Base-by-base conservation (phyloP, 192 early-diverging fungal genomes). In the Dispira parvispora region DNA sequence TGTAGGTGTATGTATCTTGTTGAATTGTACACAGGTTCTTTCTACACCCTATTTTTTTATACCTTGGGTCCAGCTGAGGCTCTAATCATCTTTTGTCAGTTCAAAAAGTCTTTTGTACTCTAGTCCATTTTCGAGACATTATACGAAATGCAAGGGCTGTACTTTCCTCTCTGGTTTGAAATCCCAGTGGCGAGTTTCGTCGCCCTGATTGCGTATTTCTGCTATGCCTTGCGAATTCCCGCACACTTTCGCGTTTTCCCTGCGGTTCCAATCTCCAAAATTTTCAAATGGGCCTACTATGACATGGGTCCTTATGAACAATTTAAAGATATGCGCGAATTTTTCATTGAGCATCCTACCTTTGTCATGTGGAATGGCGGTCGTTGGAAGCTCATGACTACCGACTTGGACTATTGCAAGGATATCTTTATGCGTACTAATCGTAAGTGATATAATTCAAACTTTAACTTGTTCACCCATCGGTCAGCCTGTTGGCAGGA, bases 381-480 rank as follows among this genome's bases (percentile, higher is more conserved):
- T 21, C n/a, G 16, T 9, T 61, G 58, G 58, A 43, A 44, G n/a
- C n/a, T 61, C 4, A 43, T 61, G 58, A 61, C 58, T 20, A 44
- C 58, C 0, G 45, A 61, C 43, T 0, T 44, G n/a, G 43, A 61
- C 5, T 25, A 61, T 45, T 42, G 20, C 58, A 61, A 44, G 43
- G 58, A 61, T 13, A 61, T 61, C 12, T 61, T 61, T 45, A 44
- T 21, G n/a, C 28, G 42, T 8, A 61, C 58, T 44, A 61, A 61
- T 44, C 42, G 53, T 55, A 55, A 55, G 53, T 14, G 21, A 55
- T 28, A 21, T 3, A 14, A 23, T 23, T 55, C 28, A 1, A 21
- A 8, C 11, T 21, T 23, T 14, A 14, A 2, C 4, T 23, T 14
- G 9, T 55, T 55, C 53, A 23, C 13, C 13, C 2, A 21, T 13